Evolutionary conservation across 1,284 basidiomycete species (phyloP), one percentile per base, ranked within the genome.

Genomic region (Cystobasidiaceae sp.): DNA sequence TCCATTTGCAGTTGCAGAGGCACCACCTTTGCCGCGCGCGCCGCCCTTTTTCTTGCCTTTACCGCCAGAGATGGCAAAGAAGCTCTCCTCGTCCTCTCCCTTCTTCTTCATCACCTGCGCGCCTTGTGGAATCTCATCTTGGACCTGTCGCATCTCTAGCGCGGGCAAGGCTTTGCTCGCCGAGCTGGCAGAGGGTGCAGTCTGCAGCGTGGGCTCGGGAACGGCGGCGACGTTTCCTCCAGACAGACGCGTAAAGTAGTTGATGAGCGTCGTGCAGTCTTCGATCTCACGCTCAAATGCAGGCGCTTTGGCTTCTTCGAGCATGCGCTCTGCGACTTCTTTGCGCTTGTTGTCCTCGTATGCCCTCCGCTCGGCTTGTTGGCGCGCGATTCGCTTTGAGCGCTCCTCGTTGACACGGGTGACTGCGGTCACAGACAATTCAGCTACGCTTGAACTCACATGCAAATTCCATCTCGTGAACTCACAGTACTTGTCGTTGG

Each of bases 201-300:
- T 69, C 23, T 75, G 75, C 57, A 81, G 75, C 19, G 78, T 73
- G 46, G 81, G 79, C 43, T 83, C 80, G 58, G 80, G 66, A 0
- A 73, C 50, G 27, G 68, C 72, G 0, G 55, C 21, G 4, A 60
- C 73, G 81, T n/a, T n/a, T 32, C 81, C 81, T 66, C 81, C 60
- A n/a, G 66, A 46, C 15, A 87, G 88, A 48, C 88, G 89, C 39
- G 83, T 86, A 78, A 99, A 89, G 78, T 85, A 88, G 76, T 92
- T 89, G 77, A 98, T 89, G 69, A 96, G 84, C 6, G 89, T 93
- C 74, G 91, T 87, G 79, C 93, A 97, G 78, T 98, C 96, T 79
- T 98, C 93, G 73, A 98, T 93, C 78, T 97, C 86, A 67, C 86
- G 82, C 74, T 92, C 89, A 81, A 86, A 98, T 0, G 96, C 96